These are phyloP conservation scores for Emericellopsis terricola DNA, from an alignment of 495 filamentous ascomycete genomes.

Conservation along the genomic window DNA sequence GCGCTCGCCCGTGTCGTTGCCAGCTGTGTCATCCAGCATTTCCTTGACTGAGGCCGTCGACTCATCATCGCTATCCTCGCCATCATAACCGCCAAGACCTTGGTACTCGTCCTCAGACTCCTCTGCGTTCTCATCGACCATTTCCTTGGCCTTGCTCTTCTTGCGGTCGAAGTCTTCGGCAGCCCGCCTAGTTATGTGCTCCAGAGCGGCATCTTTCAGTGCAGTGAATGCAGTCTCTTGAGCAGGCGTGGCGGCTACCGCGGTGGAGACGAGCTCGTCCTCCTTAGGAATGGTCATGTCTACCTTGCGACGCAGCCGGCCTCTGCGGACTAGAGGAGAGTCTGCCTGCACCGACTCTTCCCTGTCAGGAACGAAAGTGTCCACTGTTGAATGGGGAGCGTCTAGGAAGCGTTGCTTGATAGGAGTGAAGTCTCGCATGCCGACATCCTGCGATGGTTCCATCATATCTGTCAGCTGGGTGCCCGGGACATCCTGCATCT, in stretches of 20 bases:
- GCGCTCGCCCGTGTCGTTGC: slow-evolving; percentile 55
- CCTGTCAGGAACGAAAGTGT: slow-evolving; percentile 40
- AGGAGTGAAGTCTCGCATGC: slow-evolving; percentile 41
- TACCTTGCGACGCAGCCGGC: slow-evolving; percentile 34
- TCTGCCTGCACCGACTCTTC: slow-evolving; percentile 19
- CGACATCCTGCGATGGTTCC: slow-evolving; percentile 73
- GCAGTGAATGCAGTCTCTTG: slow-evolving; percentile 46
- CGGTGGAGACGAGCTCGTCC: slow-evolving; percentile 6
- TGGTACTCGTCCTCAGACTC: slow-evolving; percentile 99
- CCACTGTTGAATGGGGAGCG: slow-evolving; percentile 47
- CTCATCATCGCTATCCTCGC: slow-evolving; percentile 65
- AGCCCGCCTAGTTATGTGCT: slow-evolving; percentile 26
- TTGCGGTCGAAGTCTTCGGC: slow-evolving; percentile 54
- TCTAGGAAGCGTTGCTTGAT: slow-evolving; percentile 43
- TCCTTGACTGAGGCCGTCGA: slow-evolving; percentile 45
- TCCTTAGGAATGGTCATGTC: slow-evolving; percentile 6
- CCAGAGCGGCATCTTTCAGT: slow-evolving; percentile 52
- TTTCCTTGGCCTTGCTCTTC: slow-evolving; percentile 71
- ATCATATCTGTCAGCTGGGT: slow-evolving; percentile 44
- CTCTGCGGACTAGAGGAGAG: slow-evolving; percentile 42
- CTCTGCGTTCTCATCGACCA: slow-evolving; percentile 84
- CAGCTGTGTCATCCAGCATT: slow-evolving; percentile 71
- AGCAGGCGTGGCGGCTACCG: slow-evolving; percentile 38
- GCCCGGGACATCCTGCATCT: slow-evolving; percentile 19
- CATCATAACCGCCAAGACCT: slow-evolving; percentile 76